Evolutionary conservation across 208 protist genomes (phyloP), one percentile per base, ranked within the genome.

Genomic region (Leishmania tarentolae): DNA sequence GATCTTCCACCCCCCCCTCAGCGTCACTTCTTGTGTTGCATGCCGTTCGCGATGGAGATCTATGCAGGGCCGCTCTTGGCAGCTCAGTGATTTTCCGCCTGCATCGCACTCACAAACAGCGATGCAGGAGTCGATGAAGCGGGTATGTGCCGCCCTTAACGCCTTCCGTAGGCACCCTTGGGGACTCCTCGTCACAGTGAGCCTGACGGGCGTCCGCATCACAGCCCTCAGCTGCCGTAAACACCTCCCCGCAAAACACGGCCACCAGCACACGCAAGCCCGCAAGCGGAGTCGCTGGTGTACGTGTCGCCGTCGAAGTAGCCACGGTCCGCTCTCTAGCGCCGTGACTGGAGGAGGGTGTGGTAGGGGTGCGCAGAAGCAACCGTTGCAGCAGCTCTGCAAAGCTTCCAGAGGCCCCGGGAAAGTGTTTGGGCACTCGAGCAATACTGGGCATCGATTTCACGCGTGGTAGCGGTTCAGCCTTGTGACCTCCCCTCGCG

Each of bases 401-500:
- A 2, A 89, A 84, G 44, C 70, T 74, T 6, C 86, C 86, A 31
- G 82, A 86, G 0, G 70, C 79, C 8, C 79, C 83, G 31, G 82
- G 79, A 52, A 86, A 89, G 76, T 84, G 79, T 68, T 89, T 89
- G 19, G 75, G 79, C 44, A 89, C 86, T 42, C 77, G 79, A 40
- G 84, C 69, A 40, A 86, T 65, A 59, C 65, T 71, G 15, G 82
- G 81, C 42, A 69, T 71, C 19, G 76, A 65, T 0, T 47, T 65
- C 24, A 77, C 42, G 53, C 56, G 28, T 4, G 56, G 56, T 21
- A 71, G 57, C 42, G 56, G 46, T 31, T n/a, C 21, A 19, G 35
- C 15, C 47, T 3, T 21, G 8, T 40, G 40, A 59, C 24, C 42
- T 9, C 19, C 21, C 9, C 72, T 50, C 24, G 24, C 24, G 50